Base-by-base conservation (phyloP, 371 early-diverging fungal genomes). In the Lichtheimia ramosa region DNA sequence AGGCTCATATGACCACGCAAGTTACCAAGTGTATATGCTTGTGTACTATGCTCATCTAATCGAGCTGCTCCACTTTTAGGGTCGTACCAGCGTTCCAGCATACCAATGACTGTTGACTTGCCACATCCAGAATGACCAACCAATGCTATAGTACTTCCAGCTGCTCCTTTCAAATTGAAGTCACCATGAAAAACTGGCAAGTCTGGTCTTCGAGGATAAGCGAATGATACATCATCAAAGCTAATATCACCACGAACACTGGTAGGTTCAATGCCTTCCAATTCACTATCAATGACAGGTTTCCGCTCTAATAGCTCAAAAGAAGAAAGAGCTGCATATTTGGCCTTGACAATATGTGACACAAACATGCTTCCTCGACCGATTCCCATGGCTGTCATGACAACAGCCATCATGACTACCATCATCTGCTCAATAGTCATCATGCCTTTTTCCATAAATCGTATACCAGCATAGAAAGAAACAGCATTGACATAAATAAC, bases 21-120 rank as follows among this genome's bases (percentile, higher is more conserved):
- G 43, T 84, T 81, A 16, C 69, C 68, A 40, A 91, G 65, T 48
- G 80, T 68, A 62, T 89, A 83, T 10, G 80, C 74, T 34, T 75
- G 69, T 54, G 92, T 84, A 61, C 91, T 83, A 25, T 73, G 60
- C 28, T 83, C 83, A 62, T 96, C 92, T 6, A 92, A 58, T 1
- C 63, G 63, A n/a, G 90, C 81, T 1, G 68, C 43, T 25, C 94
- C 94, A 14, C 69, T 56, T n/a, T 50, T 34, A 13, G 82, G 85
- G 65, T 96, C 93, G 68, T 96, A 96, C 74, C 90, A 92, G 1
- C 96, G 86, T 75, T 92, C 86, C 13, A 96, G 63, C 65, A 95
- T 81, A 54, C 86, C 88, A 63, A 95, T 84, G 12, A 86, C 83
- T 0, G 96, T 95, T 16, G 84, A 83, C 69, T 95, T 95, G 48